Conservation (phyloP, 2,329 filamentous ascomycete genomes). For the Diaporthe amygdali region DNA sequence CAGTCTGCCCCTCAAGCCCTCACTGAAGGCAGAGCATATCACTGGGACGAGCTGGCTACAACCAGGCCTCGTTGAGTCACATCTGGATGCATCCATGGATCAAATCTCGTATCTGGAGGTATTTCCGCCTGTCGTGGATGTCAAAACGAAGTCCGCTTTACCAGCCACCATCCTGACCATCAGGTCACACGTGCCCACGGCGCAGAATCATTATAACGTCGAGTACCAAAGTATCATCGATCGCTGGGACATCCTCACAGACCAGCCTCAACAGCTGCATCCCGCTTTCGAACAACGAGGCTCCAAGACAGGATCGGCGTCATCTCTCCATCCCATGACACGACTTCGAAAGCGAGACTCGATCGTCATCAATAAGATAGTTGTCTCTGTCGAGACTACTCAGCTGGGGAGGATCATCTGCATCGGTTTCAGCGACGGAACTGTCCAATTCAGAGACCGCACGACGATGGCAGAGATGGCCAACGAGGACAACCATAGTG, state of each 20-base stretch:
- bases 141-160: slow-evolving; percentile 57
- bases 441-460: slow-evolving; percentile 80
- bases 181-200: slow-evolving; percentile 65
- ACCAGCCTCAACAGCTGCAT: slow-evolving; percentile 71
- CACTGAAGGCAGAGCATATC: slow-evolving; percentile 60
- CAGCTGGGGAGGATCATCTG: slow-evolving; percentile 76
- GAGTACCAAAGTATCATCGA: slow-evolving; percentile 77
- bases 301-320: slow-evolving; percentile 59
- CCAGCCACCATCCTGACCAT: slow-evolving; percentile 73
- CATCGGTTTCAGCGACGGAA: slow-evolving; percentile 80
- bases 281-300: slow-evolving; percentile 79
- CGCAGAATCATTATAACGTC: slow-evolving; percentile 63
- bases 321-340: slow-evolving; percentile 40
- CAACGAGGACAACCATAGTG: slow-evolving; percentile 66
- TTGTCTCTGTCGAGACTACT: slow-evolving; percentile 71
- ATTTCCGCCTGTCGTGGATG: slow-evolving; percentile 69
- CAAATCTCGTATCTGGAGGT: slow-evolving; percentile 78
- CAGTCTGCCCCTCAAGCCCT: slow-evolving; percentile 54
- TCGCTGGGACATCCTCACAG: slow-evolving; percentile 79
- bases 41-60: slow-evolving; percentile 63
- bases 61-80: slow-evolving; percentile 47
- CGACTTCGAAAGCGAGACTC: slow-evolving; percentile 70
- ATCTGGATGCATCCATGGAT: slow-evolving; percentile 56
- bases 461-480: slow-evolving; percentile 73
- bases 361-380: slow-evolving; percentile 70